Conservation (phyloP, 768 basidiomycete species). For the Pseudohyphozyma bogoriensis region DNA sequence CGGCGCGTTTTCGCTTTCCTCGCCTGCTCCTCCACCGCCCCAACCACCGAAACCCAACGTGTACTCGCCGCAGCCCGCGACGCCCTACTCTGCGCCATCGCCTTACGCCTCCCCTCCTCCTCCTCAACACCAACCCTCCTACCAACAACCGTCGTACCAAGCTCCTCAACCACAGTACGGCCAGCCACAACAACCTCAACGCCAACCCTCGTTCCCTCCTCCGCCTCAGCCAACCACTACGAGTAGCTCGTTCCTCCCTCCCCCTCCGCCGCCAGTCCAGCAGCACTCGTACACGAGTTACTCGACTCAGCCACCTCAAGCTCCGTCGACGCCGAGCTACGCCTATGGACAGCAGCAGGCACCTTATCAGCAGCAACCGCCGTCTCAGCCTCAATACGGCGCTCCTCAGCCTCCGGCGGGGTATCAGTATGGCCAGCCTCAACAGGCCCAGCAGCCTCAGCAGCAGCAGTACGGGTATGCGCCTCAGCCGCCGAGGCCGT, state of each 20-base stretch:
- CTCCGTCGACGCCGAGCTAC: too few species aligned
- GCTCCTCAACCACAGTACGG: slow-evolving; percentile 35
- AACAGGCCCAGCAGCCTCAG: slow-evolving; percentile 2
- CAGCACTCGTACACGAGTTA: not conserved
- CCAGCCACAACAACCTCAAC: slow-evolving; percentile 25
- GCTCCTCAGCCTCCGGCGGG: not conserved
- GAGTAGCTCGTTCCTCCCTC: slow-evolving; percentile 6
- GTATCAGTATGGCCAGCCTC: not conserved
- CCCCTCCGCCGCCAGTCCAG: slow-evolving; percentile 10
- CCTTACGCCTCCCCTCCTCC: not conserved
- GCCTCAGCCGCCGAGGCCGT: not conserved
- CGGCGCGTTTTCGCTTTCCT: slow-evolving; percentile 4
- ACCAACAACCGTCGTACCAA: slow-evolving; percentile 13
- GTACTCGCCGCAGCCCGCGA: not conserved
- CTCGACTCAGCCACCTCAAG: slow-evolving; percentile 4
- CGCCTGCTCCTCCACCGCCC: not conserved
- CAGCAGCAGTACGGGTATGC: slow-evolving; percentile 4
- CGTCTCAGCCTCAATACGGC: slow-evolving; percentile 4
- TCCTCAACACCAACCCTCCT: slow-evolving; percentile 1
- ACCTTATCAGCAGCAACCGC: slow-evolving; percentile 2
- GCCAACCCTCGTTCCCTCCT: slow-evolving; percentile 1
- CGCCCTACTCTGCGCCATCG: not conserved
- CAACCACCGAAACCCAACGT: not conserved
- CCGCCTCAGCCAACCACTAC: not conserved
- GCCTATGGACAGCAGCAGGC: not conserved